Evolutionary conservation across 2,329 filamentous ascomycete genomes (phyloP), one percentile per base, ranked within the genome.

Genomic region (Alternaria ethzedia): DNA sequence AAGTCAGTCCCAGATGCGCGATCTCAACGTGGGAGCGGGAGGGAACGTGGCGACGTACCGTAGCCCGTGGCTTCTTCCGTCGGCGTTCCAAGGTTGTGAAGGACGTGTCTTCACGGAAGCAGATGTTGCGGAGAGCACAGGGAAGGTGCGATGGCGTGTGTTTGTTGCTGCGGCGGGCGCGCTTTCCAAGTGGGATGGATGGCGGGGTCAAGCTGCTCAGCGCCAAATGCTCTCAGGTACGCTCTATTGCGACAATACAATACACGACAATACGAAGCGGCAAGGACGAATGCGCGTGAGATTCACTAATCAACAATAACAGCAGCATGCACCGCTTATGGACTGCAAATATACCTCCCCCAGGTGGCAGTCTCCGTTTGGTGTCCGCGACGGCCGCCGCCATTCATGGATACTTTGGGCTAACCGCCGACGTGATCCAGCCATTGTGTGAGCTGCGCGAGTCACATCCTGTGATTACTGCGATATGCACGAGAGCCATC

Each of bases 391-490:
- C 64, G 63, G 58, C 60, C 50, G 59, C 51, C 36, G 57, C 59
- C 49, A 67, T 41, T 41, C 36, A 41, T 17, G 36, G 36, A 41
- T 61, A 54, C 47, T 61, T 52, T 63, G 62, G 25, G 57, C 64
- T 73, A 75, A 69, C 69, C 75, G 73, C 73, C 71, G 67, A 44
- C 43, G 41, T 57, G 58, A 36, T 51, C 59, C 57, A 68, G 59
- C 64, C 74, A 71, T 73, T 73, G 74, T 72, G 64, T 66, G 64
- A 66, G 66, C 58, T 58, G 61, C 69, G 62, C 67, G 61, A 70
- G 68, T 65, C 69, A 65, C 65, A 61, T 70, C 70, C 68, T 72
- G 66, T 75, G 67, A 68, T 71, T 61, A 71, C 68, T 70, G 61
- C 57, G 60, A 71, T 66, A 66, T 68, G 66, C 64, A 63, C 55